Conservation (phyloP, 2,329 filamentous ascomycete genomes). For the Fusarium illudens region DNA sequence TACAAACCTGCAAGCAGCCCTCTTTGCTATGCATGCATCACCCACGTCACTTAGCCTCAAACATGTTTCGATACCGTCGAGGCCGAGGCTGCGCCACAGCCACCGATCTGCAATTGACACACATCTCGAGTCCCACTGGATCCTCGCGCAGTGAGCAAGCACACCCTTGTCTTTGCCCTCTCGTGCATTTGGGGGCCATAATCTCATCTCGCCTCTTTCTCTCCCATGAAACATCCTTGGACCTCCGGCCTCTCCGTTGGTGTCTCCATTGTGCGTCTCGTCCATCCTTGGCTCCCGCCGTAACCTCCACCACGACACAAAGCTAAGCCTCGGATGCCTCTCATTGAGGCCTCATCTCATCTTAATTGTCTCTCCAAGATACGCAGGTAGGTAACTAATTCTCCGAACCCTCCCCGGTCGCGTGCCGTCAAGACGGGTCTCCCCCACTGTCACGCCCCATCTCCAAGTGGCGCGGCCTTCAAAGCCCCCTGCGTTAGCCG, state of each 20-base stretch:
- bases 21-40: no score
- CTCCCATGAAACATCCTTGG: not conserved
- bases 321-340: slow-evolving; percentile 4
- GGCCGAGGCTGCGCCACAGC: slow-evolving; percentile 14
- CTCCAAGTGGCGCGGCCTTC: slow-evolving; percentile 8
- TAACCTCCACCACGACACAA: not conserved
- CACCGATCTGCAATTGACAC: slow-evolving; percentile 10
- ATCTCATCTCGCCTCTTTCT: not conserved
- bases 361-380: not conserved
- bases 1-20: no score
- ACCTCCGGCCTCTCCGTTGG: not conserved
- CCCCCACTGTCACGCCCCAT: slow-evolving; percentile 1
- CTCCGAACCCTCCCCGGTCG: not conserved
- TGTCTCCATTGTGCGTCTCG: not conserved
- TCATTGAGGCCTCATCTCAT: slow-evolving; percentile 1
- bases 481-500: not conserved
- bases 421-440: slow-evolving; percentile 8
- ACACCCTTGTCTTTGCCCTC: slow-evolving; percentile 21
- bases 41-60: not conserved
- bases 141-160: not conserved
- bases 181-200: not conserved
- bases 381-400: not conserved
- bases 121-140: not conserved
- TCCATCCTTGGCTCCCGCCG: not conserved
- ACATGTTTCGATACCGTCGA: slow-evolving; percentile 1